Evolutionary conservation across 768 basidiomycete species (phyloP).

Genomic region (Suillus decipiens): DNA sequence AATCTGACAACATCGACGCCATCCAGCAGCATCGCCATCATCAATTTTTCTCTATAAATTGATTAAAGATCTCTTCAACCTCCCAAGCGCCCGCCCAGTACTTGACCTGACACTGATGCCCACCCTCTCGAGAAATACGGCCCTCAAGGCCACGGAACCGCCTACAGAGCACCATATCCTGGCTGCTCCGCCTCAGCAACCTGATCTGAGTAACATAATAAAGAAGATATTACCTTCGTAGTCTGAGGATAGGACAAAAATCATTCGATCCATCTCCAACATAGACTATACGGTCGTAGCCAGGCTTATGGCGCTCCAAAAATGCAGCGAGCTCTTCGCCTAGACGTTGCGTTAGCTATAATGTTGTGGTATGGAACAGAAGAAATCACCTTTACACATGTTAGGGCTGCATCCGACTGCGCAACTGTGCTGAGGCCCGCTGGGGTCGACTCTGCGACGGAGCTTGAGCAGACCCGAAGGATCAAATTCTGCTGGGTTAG

Average conservation of each 20-base stretch:
- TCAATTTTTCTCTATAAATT: conserved; percentile 7
- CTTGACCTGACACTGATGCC: conserved; percentile 70
- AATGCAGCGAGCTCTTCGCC: conserved; percentile 93
- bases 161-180: conserved; percentile 84
- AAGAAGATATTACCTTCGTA: conserved; percentile 58
- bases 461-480: conserved; percentile 70
- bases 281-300: conserved; percentile 81
- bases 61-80: conserved; percentile 78
- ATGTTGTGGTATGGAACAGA: not conserved
- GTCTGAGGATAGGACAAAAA: conserved; percentile 86
- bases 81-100: conserved; percentile 98
- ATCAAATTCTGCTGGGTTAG: conserved; percentile 90
- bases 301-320: conserved; percentile 56
- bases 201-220: conserved; percentile 5
- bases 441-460: conserved; percentile 72
- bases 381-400: conserved; percentile 88
- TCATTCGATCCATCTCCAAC: conserved; percentile 96
- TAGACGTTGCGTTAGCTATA: conserved; percentile 28
- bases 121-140: conserved; percentile 78
- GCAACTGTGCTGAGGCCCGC: conserved; percentile 80
- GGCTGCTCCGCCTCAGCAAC: conserved; percentile 43
- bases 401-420: conserved; percentile 88
- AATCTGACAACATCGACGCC: not conserved
- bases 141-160: conserved; percentile 75
- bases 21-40: not conserved